These are phyloP conservation scores for Aspergillus affinis DNA, from an alignment of 495 filamentous ascomycete species.

Conservation along the genomic window DNA sequence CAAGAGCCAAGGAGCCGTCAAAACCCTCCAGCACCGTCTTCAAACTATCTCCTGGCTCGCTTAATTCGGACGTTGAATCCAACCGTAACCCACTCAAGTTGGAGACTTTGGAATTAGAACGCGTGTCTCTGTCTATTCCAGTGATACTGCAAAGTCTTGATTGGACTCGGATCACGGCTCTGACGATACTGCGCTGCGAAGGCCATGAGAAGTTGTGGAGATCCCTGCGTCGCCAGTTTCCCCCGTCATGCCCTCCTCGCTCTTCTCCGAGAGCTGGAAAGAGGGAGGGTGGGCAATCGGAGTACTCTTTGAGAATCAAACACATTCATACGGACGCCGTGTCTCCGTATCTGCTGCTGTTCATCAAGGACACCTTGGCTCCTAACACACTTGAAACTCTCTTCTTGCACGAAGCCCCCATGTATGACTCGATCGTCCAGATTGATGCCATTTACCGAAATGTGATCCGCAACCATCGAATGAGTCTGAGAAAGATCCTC, in stretches of 20 bases:
- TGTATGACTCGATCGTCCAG: slow-evolving; percentile 56
- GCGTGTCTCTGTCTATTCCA: slow-evolving; percentile 69
- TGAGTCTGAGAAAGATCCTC: slow-evolving; percentile 73
- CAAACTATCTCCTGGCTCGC: not conserved
- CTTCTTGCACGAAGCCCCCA: slow-evolving; percentile 74
- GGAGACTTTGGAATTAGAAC: slow-evolving; percentile 78
- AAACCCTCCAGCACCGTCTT: slow-evolving; percentile 4
- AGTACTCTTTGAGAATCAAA: slow-evolving; percentile 74
- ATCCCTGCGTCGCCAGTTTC: slow-evolving; percentile 68
- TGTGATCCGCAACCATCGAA: slow-evolving; percentile 68
- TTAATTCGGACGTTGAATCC: slow-evolving; percentile 11
- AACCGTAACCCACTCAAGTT: slow-evolving; percentile 53
- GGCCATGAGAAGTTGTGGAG: slow-evolving; percentile 82
- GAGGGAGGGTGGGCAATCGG: slow-evolving; percentile 28
- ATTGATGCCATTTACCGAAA: slow-evolving; percentile 75
- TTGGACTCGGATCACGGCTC: slow-evolving; percentile 71
- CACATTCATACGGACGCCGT: slow-evolving; percentile 80
- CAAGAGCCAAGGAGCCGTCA: slow-evolving; percentile 9
- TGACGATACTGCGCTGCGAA: slow-evolving; percentile 80
- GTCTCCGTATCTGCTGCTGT: slow-evolving; percentile 73
- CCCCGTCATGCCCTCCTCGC: slow-evolving; percentile 47
- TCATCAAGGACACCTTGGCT: slow-evolving; percentile 80
- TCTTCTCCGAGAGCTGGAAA: slow-evolving; percentile 21
- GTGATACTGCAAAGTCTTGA: slow-evolving; percentile 72
- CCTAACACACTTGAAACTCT: slow-evolving; percentile 84